phyloP scores from a whole-genome alignment of 1,284 basidiomycete genomes.

The Leccinum subspadiceum region DNA sequence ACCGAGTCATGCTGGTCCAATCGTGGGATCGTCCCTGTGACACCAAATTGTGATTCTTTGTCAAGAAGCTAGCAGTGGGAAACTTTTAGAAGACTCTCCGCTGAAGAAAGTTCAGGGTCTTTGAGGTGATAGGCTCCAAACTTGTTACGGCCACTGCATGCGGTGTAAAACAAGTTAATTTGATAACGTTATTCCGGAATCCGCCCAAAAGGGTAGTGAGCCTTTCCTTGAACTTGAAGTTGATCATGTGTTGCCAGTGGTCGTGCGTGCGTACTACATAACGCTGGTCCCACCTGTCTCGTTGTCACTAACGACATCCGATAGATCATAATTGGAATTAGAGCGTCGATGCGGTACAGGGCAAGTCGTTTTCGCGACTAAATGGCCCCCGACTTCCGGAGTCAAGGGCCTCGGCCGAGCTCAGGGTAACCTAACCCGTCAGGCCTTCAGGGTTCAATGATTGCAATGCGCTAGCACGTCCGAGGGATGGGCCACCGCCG shows the following conservation, averaged over 20 bases:
- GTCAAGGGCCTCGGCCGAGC: not conserved
- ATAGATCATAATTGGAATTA: not conserved
- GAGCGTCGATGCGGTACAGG: not conserved
- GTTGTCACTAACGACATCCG: not conserved
- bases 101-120: not conserved
- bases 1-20: not conserved
- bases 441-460: not conserved
- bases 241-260: not conserved
- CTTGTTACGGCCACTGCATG: not conserved
- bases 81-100: not conserved
- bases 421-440: not conserved
- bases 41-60: not conserved
- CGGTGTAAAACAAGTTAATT: not conserved
- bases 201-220: not conserved
- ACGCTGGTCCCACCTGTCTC: not conserved
- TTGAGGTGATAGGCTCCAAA: not conserved
- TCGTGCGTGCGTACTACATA: not conserved
- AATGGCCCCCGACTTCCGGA: not conserved
- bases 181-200: not conserved
- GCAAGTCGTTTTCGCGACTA: not conserved
- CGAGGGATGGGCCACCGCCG: not conserved
- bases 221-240: not conserved
- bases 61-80: constrained; percentile 7
- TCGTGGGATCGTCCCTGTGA: not conserved
- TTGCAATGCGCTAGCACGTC: not conserved